A percentile compares a stretch with the other conserved stretches of the same genome.
These are phyloP conservation scores for Omphalotus olearius DNA, from an alignment of 1,284 basidiomycete species.

Conservation along the genomic window DNA sequence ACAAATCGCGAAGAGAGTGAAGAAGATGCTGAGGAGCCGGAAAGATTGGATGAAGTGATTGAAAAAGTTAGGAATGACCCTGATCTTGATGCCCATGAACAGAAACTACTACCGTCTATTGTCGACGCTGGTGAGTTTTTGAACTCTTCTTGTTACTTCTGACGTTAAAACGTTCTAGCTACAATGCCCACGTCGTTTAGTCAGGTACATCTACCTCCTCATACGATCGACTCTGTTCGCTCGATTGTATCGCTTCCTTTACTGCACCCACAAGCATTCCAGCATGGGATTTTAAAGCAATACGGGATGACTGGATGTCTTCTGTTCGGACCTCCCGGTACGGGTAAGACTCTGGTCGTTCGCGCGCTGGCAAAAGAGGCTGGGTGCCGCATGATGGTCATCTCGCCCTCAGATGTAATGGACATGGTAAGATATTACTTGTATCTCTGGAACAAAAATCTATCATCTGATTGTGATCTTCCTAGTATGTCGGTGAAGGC, in stretches of 20 bases:
- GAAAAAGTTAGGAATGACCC: conserved; percentile 72
- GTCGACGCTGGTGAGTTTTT: conserved; percentile 66
- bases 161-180: conserved; percentile 32
- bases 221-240: conserved; percentile 84
- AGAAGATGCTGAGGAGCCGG: conserved; percentile 28
- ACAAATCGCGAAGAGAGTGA: conserved; percentile 36
- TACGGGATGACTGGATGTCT: conserved; percentile 87
- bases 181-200: conserved; percentile 79
- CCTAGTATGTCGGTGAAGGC: conserved; percentile 89
- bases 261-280: conserved; percentile 87
- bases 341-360: conserved; percentile 88
- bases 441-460: background rate
- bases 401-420: conserved; percentile 84
- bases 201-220: conserved; percentile 83
- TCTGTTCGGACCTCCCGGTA: conserved; percentile 88
- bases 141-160: conserved; percentile 9
- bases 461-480: conserved; percentile 17
- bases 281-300: conserved; percentile 86
- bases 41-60: conserved; percentile 63
- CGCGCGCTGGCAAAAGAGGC: conserved; percentile 90
- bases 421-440: conserved; percentile 61
- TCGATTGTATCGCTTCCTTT: conserved; percentile 91
- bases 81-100: conserved; percentile 74
- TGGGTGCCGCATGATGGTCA: conserved; percentile 83
- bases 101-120: conserved; percentile 75